Evolutionary conservation across 177 flowering plant genomes (phyloP).

Genomic region (Vitis hybrid): DNA sequence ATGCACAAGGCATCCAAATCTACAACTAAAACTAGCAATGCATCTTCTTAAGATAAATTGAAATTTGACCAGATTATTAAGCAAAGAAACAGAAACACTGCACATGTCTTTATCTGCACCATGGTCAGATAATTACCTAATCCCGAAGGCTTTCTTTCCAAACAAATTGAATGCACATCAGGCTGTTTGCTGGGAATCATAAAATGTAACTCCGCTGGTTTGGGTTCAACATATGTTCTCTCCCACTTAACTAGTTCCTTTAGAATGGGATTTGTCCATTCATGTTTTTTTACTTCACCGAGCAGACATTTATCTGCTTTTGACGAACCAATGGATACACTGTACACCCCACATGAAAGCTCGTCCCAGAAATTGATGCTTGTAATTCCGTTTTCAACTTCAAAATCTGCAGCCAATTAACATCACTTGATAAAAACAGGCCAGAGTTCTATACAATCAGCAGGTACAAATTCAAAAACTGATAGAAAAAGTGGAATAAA

Average conservation of each 20-base stretch:
- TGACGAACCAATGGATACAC: conserved; percentile 41
- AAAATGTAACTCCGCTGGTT: conserved; percentile 22
- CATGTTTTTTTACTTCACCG: conserved; percentile 68
- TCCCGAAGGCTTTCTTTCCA: conserved; percentile 17
- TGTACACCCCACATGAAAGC: conserved; percentile 89
- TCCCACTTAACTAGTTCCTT: conserved; percentile 76
- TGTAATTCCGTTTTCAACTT: conserved; percentile 28
- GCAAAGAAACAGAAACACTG: neutral
- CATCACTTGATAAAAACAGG: neutral
- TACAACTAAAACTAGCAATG: no score
- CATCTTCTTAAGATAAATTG: no score
- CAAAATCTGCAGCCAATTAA: conserved; percentile 39
- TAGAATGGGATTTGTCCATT: conserved; percentile 58
- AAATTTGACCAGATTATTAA: no score
- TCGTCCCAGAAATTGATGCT: conserved; percentile 74
- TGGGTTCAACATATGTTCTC: conserved; percentile 67
- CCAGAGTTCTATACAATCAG: no score
- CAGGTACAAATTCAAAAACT: no score
- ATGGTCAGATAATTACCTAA: conserved; percentile 9
- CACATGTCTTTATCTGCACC: no score
- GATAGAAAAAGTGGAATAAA: neutral
- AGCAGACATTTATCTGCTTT: conserved; percentile 22
- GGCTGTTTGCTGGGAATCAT: conserved; percentile 5
- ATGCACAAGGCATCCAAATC: no score
- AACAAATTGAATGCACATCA: conserved; percentile 15